Percentiles rank a stretch among this genome's conserved stretches.
These are phyloP conservation scores for Immersiella caudata DNA, from an alignment of 495 filamentous ascomycete species.

Conservation along the genomic window DNA sequence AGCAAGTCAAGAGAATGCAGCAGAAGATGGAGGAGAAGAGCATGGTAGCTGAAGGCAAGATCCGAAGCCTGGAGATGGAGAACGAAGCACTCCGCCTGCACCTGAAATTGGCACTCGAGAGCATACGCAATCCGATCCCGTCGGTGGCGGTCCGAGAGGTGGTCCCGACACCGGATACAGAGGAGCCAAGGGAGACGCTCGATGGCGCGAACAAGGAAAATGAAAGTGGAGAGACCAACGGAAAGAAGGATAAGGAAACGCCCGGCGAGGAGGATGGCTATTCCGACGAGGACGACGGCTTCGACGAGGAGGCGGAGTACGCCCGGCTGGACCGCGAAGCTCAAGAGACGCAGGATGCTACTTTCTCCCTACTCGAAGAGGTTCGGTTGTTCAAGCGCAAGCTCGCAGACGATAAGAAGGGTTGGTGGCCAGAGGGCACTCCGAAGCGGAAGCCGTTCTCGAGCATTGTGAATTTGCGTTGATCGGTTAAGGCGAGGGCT, in stretches of 20 bases:
- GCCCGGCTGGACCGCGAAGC: conserved; percentile 48
- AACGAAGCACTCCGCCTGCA: conserved; percentile 88
- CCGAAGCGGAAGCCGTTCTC: conserved; percentile 32
- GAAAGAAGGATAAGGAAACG: conserved; percentile 26
- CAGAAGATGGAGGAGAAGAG: conserved; percentile 90
- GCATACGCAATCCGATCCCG: conserved; percentile 84
- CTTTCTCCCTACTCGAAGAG: conserved; percentile 74
- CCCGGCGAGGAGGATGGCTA: conserved; percentile 11
- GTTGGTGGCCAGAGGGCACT: conserved; percentile 48
- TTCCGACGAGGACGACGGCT: conserved; percentile 33
- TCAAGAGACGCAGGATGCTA: conserved; percentile 66
- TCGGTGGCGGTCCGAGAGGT: conserved; percentile 41
- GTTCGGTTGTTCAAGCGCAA: conserved; percentile 81
- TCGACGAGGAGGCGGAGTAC: conserved; percentile 42
- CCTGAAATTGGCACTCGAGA: conserved; percentile 81
- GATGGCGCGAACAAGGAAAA: conserved; percentile 26
- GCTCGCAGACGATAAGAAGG: conserved; percentile 70
- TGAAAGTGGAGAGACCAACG: conserved; percentile 25
- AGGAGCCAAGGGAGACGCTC: not conserved
- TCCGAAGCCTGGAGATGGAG: conserved; percentile 79
- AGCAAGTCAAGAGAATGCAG: conserved; percentile 80
- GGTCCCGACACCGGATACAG: conserved; percentile 21
- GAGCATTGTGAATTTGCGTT: conserved; percentile 13
- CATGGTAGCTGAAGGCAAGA: conserved; percentile 88
- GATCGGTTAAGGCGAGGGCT: not conserved